Percentiles rank a stretch among this genome's conserved stretches.
Evolutionary conservation across 805 yeast species (phyloP).

Genomic region (Nakazawaea anatomiae): DNA sequence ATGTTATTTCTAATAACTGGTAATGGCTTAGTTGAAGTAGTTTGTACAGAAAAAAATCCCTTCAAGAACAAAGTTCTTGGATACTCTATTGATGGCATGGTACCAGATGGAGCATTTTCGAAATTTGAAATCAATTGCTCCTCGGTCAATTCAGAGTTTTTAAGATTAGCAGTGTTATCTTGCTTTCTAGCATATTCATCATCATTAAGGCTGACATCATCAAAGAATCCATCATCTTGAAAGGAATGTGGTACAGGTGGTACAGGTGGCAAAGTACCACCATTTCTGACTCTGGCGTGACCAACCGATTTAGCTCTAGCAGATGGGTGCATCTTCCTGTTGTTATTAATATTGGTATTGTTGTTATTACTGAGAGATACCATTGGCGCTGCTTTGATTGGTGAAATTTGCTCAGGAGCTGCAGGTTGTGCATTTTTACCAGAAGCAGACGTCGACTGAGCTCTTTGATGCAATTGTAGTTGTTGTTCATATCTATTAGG

Average conservation of each 20-base stretch:
- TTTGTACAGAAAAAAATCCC: constrained; percentile 92
- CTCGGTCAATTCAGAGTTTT: constrained; percentile 32
- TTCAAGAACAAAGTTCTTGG: constrained; percentile 87
- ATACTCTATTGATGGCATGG: constrained; percentile 92
- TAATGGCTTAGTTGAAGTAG: constrained; percentile 88
- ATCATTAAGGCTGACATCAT: constrained; percentile 43
- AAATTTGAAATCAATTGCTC: constrained; percentile 36
- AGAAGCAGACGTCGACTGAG: constrained; percentile 29
- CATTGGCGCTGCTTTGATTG: constrained; percentile 13
- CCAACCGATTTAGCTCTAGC: constrained; percentile 87
- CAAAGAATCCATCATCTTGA: constrained; percentile 51
- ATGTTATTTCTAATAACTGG: constrained; percentile 84
- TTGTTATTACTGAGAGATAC: too few relatives aligned
- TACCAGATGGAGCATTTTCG: constrained; percentile 58
- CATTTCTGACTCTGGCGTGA: constrained; percentile 46
- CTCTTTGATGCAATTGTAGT: constrained; percentile 27
- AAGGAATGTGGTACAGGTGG: constrained; percentile 25
- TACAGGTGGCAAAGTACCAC: constrained; percentile 17
- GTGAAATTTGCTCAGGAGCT: constrained; percentile 10
- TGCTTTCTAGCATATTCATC: constrained; percentile 22
- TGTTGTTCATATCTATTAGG: constrained; percentile 18
- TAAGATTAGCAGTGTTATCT: constrained; percentile 14
- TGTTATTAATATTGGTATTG: constrained; percentile 22
- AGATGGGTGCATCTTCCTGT: constrained; percentile 57
- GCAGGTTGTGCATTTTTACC: constrained; percentile 35